These are phyloP conservation scores for Nasturtium officinale DNA, from an alignment of 345 rosid genomes.

Conservation along the genomic window DNA sequence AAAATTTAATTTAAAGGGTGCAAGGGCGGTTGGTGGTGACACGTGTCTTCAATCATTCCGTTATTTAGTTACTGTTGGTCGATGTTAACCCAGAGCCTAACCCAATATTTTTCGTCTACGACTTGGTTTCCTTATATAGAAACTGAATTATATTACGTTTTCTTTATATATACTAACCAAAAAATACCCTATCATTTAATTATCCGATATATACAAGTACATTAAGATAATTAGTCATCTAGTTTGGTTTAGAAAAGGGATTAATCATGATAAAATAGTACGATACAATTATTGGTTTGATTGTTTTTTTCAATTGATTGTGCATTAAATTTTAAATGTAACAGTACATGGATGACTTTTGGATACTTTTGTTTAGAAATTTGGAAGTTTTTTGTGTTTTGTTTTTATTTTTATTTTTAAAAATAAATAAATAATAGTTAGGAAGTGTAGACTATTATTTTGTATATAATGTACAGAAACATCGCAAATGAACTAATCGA, in stretches of 20 bases:
- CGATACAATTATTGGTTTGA: background rate
- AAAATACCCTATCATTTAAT: background rate
- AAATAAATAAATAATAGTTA: too few relatives aligned
- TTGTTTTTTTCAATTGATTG: background rate
- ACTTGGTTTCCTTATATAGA: constrained; percentile 33
- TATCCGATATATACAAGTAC: background rate
- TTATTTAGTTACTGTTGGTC: background rate
- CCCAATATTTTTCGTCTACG: constrained; percentile 43
- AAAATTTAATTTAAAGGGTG: background rate
- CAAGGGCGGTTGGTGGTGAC: constrained; percentile 25
- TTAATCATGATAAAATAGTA: background rate
- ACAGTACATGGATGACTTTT: background rate
- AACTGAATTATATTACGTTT: background rate
- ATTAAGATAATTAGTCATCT: background rate
- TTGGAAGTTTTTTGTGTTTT: too few relatives aligned
- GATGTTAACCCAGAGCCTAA: constrained; percentile 18
- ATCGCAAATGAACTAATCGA: too few relatives aligned
- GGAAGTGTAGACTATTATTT: too few relatives aligned
- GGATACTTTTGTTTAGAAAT: background rate
- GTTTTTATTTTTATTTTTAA: too few relatives aligned
- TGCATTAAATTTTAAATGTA: background rate
- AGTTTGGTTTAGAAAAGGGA: background rate
- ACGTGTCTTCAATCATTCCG: constrained; percentile 36
- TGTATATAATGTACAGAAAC: too few relatives aligned
- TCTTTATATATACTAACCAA: background rate